Evolutionary conservation across 2,329 filamentous ascomycete species (phyloP).

Genomic region (Leptographium flavum): DNA sequence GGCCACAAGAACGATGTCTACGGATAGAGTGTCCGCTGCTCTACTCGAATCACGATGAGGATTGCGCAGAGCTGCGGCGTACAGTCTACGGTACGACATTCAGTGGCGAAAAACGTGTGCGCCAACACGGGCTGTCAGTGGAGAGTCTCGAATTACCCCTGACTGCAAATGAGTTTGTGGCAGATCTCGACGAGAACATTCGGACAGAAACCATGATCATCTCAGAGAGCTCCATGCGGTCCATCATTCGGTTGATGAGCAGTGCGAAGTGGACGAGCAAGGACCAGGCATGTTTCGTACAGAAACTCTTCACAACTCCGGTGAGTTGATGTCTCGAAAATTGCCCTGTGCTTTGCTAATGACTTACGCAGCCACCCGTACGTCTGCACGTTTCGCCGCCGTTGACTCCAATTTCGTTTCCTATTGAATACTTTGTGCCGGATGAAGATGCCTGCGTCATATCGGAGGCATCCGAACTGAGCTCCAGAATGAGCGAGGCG

Average conservation of each 20-base stretch:
- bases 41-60: conserved; percentile 1
- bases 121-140: neutral
- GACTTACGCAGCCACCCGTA: no score
- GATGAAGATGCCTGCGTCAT: conserved; percentile 5
- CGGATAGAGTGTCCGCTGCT: conserved; percentile 7
- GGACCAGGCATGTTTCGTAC: neutral
- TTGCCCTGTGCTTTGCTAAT: neutral
- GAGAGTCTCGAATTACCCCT: neutral
- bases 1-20: neutral
- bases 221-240: conserved; percentile 1
- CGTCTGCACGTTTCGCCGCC: conserved; percentile 4
- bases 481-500: conserved; percentile 7
- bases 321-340: no score
- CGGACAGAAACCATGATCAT: conserved; percentile 4
- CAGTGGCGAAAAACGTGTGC: neutral
- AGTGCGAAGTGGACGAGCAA: neutral
- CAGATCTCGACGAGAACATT: neutral
- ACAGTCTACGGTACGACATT: neutral
- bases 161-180: neutral
- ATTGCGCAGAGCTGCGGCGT: conserved; percentile 5
- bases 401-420: conserved; percentile 1
- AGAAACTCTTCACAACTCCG: neutral
- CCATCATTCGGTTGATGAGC: neutral
- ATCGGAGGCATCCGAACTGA: conserved; percentile 8
- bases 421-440: neutral